Conservation (phyloP, 768 basidiomycete species). For the Agaricus bisporus region DNA sequence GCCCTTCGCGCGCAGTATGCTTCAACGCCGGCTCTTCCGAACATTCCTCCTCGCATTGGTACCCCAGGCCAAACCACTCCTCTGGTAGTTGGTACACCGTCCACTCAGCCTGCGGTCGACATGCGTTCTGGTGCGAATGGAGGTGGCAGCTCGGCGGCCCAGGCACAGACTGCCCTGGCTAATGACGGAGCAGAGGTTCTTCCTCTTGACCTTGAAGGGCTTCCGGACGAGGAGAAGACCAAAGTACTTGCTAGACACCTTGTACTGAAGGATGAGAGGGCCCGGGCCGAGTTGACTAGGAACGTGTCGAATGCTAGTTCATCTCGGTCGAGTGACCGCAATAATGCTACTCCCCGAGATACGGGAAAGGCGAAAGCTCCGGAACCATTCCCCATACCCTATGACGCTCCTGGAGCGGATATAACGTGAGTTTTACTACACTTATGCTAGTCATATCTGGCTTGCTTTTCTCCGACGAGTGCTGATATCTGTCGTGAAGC, state of each 20-base stretch:
- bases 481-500: conserved; percentile 26
- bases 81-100: conserved; percentile 8
- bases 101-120: conserved; percentile 15
- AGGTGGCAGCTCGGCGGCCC: conserved; percentile 28
- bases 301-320: conserved; percentile 9
- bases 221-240: conserved; percentile 81
- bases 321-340: conserved; percentile 2
- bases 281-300: conserved; percentile 17
- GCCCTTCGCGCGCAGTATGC: conserved; percentile 59
- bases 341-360: neutral
- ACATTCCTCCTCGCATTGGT: conserved; percentile 40
- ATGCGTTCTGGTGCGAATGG: neutral
- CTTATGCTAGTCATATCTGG: too few species aligned
- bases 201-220: conserved; percentile 43
- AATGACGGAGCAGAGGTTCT: conserved; percentile 23
- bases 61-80: conserved; percentile 15
- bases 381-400: conserved; percentile 83
- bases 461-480: neutral
- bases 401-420: conserved; percentile 82
- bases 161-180: conserved; percentile 4
- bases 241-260: conserved; percentile 77
- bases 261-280: conserved; percentile 67
- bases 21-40: conserved; percentile 51
- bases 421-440: conserved; percentile 68
- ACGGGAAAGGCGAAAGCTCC: conserved; percentile 33